Base-by-base conservation (phyloP, 805 yeast genomes). In the Nakazawaea sp. region DNA sequence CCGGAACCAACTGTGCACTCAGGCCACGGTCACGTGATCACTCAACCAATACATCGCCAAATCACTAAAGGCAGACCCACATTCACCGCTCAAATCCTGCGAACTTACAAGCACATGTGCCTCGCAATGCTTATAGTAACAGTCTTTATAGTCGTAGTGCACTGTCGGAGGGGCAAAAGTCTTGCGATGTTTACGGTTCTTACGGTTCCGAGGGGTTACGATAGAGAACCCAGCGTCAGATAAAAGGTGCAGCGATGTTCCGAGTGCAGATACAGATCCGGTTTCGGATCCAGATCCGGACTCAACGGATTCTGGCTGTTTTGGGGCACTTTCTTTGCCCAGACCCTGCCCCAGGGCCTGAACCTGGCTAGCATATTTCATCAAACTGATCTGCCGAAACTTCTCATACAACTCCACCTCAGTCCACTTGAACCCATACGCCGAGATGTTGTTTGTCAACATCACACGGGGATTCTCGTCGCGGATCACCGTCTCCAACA, bases 371-470 rank as follows among this genome's bases (percentile, higher is more conserved):
- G 18, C 27, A 24, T 39, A 19, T 23, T 13, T 39, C 19, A 39
- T 16, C 16, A 39, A 31, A 8, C 59, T 49, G 27, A 60, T 54
- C 12, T 41, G 37, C 2, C 59, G 60, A 43, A 49, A 58, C 27
- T 49, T 49, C 4, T 46, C 41, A 27, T 45, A 51, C 32, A 49
- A 53, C 27, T 56, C 55, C 1, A 28, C 13, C 20, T 45, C 47
- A 7, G 58, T 46, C 43, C 49, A 51, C 32, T 55, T 55, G 33
- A 42, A 40, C 11, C 36, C 41, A 40, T 61, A 61, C 4, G 48
- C 44, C 2, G 50, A 42, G 4, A 61, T 35, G 36, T 61, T 60
- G 37, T 61, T 61, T 1, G 58, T 47, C 8, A 61, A 32, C 42
- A 60, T 32, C 39, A 41, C 43, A 2, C n/a, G 10, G 1, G 64